phyloP scores from a whole-genome alignment of 2,329 filamentous ascomycete genomes.

The Hymenotorrendiella dingleyae region DNA sequence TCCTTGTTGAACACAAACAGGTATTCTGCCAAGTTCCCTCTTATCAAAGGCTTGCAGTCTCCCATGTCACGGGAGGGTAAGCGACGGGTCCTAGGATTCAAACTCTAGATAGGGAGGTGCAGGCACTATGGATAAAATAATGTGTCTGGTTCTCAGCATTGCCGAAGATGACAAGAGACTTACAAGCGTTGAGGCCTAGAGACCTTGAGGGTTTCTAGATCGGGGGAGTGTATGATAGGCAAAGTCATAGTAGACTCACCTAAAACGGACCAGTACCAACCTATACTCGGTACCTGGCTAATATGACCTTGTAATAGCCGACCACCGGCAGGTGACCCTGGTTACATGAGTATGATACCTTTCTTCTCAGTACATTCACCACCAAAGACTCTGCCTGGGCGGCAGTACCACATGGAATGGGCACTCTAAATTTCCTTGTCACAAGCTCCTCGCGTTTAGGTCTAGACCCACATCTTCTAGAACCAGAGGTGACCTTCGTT shows the following conservation, averaged over 20 bases:
- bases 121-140: slow-evolving; percentile 4
- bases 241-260: not conserved
- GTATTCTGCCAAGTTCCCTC: not conserved
- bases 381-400: slow-evolving; percentile 2
- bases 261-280: slow-evolving; percentile 1
- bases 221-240: slow-evolving; percentile 2
- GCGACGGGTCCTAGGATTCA: slow-evolving; percentile 1
- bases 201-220: not conserved
- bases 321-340: slow-evolving; percentile 2
- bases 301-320: slow-evolving; percentile 3
- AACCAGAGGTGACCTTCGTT: not conserved
- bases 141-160: not conserved
- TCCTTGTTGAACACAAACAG: not conserved
- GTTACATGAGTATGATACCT: slow-evolving; percentile 7
- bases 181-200: slow-evolving; percentile 1
- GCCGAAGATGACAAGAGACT: slow-evolving; percentile 4
- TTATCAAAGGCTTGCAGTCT: slow-evolving; percentile 1
- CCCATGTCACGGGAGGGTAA: slow-evolving; percentile 6
- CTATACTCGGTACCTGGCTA: slow-evolving; percentile 11
- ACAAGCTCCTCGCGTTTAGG: not conserved
- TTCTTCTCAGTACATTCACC: slow-evolving; percentile 1
- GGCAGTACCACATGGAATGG: not conserved
- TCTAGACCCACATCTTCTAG: not conserved
- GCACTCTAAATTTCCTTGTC: slow-evolving; percentile 1
- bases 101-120: not conserved